Base-by-base conservation (phyloP, 1,284 basidiomycete genomes). In the Volvariella surrecta region DNA sequence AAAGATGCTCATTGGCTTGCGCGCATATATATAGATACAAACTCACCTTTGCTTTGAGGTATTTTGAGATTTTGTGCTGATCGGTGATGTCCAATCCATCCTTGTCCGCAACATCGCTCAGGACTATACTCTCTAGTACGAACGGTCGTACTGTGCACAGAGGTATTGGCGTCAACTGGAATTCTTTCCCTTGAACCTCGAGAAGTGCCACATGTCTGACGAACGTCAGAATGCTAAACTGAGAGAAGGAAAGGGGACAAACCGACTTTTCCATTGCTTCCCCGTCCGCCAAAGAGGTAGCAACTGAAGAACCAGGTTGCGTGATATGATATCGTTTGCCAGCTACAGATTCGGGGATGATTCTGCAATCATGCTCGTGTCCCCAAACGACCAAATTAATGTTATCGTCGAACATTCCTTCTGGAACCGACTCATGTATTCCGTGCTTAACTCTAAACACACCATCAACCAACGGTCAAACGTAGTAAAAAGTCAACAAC, bases 311-410 rank as follows among this genome's bases (percentile, higher is more conserved):
- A 1, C 96, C 96, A 1, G 96, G 96, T 59, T 99, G 96, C 0
- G 83, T 79, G 56, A 99, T 93, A 54, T 78, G 82, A 64, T 99
- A 99, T 3, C 76, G 72, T 62, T 96, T 95, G 6, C 89, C 93
- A 3, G 89, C 82, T 3, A 99, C 93, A 1, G 80, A 73, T 57
- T 97, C 90, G 0, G 95, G 95, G 2, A 79, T 69, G 47, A 98
- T 92, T 19, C 91, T 79, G 58, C 94, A 97, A 61, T 99, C 95
- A 59, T 99, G 96, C 61, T 99, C 96, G 59, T 99, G 96, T 1
- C 96, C 95, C 95, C 95, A 99, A 0, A 99, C 73, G 6, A 99
- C 89, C 3, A 99, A 73, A 56, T 96, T 82, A 45, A 98, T 75
- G 53, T 84, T 89, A 57, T 99, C 91, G 58, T 98, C 95, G 55